Evolutionary conservation across 495 filamentous ascomycete genomes (phyloP).

Genomic region (Aspergillus sclerotiicarbonarius): DNA sequence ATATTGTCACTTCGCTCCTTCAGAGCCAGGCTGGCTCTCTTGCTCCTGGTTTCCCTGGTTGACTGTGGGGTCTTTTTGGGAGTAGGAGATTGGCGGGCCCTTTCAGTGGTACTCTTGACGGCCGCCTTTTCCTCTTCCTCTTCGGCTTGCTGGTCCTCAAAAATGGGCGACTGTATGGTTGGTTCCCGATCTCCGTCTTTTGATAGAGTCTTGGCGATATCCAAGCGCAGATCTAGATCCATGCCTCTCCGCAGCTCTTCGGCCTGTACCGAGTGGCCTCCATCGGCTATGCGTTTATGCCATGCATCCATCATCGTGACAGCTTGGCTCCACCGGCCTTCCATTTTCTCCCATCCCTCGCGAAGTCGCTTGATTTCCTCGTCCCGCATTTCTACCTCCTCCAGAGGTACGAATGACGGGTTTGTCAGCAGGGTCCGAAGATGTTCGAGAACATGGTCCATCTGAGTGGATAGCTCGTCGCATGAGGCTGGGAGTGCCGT

Average conservation of each 20-base stretch:
- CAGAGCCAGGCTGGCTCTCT: conserved; percentile 28
- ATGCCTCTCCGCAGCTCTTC: conserved; percentile 81
- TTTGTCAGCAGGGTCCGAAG: conserved; percentile 83
- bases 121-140: conserved; percentile 37
- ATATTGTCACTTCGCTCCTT: conserved; percentile 46
- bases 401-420: conserved; percentile 93
- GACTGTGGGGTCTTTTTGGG: conserved; percentile 17
- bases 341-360: conserved; percentile 88
- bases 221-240: conserved; percentile 59
- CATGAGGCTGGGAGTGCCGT: conserved; percentile 56
- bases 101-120: conserved; percentile 31
- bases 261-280: conserved; percentile 75
- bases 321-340: conserved; percentile 83
- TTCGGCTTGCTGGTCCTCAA: conserved; percentile 52
- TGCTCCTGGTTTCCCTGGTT: conserved; percentile 12
- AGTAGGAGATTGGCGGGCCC: neutral
- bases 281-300: conserved; percentile 77
- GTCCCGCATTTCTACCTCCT: conserved; percentile 86
- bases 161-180: conserved; percentile 44
- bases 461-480: conserved; percentile 67
- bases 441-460: conserved; percentile 74
- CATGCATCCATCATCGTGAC: conserved; percentile 89
- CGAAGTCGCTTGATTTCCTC: conserved; percentile 81
- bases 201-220: conserved; percentile 40
- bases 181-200: conserved; percentile 19